Conservation (phyloP, 345 rosid genomes). For the Eutrema japonicum region DNA sequence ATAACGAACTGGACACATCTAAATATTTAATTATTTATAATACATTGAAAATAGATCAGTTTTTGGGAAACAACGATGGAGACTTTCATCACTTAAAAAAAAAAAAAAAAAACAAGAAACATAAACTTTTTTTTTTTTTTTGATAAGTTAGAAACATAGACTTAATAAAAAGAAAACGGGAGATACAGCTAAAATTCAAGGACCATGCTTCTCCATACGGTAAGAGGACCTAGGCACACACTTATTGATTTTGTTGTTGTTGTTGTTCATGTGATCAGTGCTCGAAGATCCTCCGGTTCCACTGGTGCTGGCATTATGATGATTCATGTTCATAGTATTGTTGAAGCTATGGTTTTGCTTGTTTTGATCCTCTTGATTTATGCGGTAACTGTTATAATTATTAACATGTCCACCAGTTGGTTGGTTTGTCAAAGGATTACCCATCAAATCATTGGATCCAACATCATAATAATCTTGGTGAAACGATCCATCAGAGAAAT, state of each 20-base stretch:
- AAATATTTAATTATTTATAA: conserved; percentile 1
- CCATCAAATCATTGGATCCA: conserved; percentile 28
- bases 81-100: not conserved
- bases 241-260: not conserved
- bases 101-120: not conserved
- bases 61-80: not conserved
- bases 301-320: conserved; percentile 5
- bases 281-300: not conserved
- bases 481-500: not conserved
- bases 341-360: conserved; percentile 8
- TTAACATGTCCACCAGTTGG: not conserved
- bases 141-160: too few species aligned
- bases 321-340: conserved; percentile 2
- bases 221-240: conserved; percentile 2
- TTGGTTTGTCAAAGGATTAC: conserved; percentile 18
- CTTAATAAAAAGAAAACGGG: not conserved
- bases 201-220: conserved; percentile 11
- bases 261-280: conserved; percentile 1
- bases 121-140: too few species aligned
- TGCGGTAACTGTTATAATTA: not conserved
- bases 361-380: conserved; percentile 3
- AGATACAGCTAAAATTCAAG: not conserved
- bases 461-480: not conserved
- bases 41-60: not conserved
- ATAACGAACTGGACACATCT: not conserved